Base-by-base conservation (phyloP, 2,329 filamentous ascomycete species). In the Iodosphaeria phyllophila region DNA sequence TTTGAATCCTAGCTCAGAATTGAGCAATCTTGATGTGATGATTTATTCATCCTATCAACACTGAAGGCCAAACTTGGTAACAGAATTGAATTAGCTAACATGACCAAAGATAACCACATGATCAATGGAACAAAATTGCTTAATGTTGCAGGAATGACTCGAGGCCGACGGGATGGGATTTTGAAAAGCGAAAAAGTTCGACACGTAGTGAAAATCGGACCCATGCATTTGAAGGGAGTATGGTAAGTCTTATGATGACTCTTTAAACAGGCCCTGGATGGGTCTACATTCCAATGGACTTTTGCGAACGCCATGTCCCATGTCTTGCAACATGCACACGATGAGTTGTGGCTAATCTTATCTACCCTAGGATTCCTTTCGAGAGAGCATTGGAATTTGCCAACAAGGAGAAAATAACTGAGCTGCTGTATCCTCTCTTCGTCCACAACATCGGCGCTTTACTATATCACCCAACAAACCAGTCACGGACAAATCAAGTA, bases 371-470 rank as follows among this genome's bases (percentile, higher is more conserved):
- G 84, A 98, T 98, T 42, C 89, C 89, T 2, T 95, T 92, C 41
- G 89, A 95, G 39, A 75, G 89, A 36, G 89, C 89, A n/a, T 58
- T 98, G 27, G 89, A 95, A 41, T 95, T 98, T 47, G 89, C 89
- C 35, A 98, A 98, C 58, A 95, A 93, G 63, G 89, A 98, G 52
- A 95, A 95, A 56, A 98, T 95, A 35, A 95, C 89, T 0, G 86
- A 95, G 52, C 58, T 84, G 23, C 57, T 95, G 27, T 98, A 95
- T 49, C 89, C 89, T 26, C 60, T 98, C 24, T 98, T 98, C 47
- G 89, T 95, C 19, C 84, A 95, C 52, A 92, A 95, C 52, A 95
- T 95, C 45, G 82, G 82, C 31, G 77, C 82, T 29, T 61, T 95
- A 35, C 65, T 95, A 24, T 95, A 93, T 50, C 86, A 95, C 47